Evolutionary conservation across 2,329 filamentous ascomycete genomes (phyloP).

Genomic region (Penicillium sclerotiorum): DNA sequence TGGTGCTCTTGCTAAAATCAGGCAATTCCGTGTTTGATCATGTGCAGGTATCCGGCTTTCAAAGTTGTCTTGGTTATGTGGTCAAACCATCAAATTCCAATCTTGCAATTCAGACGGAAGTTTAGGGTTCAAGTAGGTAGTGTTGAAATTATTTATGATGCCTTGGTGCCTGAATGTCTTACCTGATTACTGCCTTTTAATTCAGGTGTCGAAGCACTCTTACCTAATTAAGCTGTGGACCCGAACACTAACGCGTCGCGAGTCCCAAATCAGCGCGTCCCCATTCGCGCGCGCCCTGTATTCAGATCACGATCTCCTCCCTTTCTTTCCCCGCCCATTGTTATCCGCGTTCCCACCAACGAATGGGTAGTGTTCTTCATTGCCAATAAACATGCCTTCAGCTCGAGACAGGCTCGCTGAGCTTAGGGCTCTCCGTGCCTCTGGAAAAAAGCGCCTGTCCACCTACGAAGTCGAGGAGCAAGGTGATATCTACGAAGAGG

Average conservation of each 20-base stretch:
- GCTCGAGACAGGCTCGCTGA: constrained; percentile 59
- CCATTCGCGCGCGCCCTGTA: constrained; percentile 17
- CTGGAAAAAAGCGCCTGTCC: constrained; percentile 88
- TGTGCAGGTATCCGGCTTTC: too few relatives aligned
- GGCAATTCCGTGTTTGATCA: too few relatives aligned
- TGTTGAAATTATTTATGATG: too few relatives aligned
- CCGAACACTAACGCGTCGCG: constrained; percentile 23
- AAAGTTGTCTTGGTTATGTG: too few relatives aligned
- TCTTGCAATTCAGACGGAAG: too few relatives aligned
- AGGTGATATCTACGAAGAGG: constrained; percentile 86
- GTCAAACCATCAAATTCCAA: too few relatives aligned
- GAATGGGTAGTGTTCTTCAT: constrained; percentile 20
- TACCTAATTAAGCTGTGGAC: too few relatives aligned
- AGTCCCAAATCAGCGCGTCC: constrained; percentile 12
- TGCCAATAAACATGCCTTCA: constrained; percentile 32
- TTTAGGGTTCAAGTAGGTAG: too few relatives aligned
- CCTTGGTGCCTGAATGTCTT: background rate
- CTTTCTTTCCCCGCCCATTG: constrained; percentile 23
- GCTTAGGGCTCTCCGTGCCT: constrained; percentile 78
- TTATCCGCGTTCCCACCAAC: constrained; percentile 9
- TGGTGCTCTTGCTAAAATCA: too few relatives aligned
- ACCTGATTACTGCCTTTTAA: background rate
- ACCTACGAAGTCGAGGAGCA: constrained; percentile 85
- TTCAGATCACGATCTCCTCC: constrained; percentile 3
- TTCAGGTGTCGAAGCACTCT: background rate